Base-by-base conservation (phyloP, 1,284 basidiomycete species). In the Peniophora sp. region DNA sequence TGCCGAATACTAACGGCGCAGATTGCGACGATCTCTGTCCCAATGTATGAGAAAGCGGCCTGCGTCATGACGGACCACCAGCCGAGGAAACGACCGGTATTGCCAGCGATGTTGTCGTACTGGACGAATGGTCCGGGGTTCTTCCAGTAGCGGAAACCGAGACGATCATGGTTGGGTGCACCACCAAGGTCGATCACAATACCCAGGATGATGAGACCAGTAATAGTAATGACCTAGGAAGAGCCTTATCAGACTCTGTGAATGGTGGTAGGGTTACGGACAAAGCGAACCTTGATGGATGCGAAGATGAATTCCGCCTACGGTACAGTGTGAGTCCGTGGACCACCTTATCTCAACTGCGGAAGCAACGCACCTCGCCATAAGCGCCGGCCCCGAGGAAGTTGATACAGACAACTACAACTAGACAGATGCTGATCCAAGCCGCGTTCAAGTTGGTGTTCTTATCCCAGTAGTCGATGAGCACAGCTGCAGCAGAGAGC, bases 1-100 rank as follows among this genome's bases (percentile, higher is more conserved):
- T 35, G 2, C 20, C 12, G 3, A 22, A 39, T 10, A 22, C 1
- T 14, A 22, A n/a, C 3, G 5, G 68, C 63, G 58, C 85, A 70
- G 64, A 89, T 78, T 18, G 84, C 86, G 46, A 88, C 82, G 51
- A 88, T 83, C 62, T 90, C 87, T 2, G 85, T 87, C 50, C 87
- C 83, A 50, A 84, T 81, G 67, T 81, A 88, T 18, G 79, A 82
- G 69, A 88, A 88, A 0, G 84, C 83, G n/a, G 85, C 83, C 44
- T 77, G 75, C 12, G 70, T 67, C 60, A 76, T 66, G 51, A 77
- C 76, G 52, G 72, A 61, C 73, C 76, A 70, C 70, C 71, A 77
- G 50, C 77, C 72, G 49, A 82, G 67, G 69, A 85, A 73, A 37
- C 64, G 69, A 12, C 81, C 80, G 45, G 69, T 69, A 5, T 66